phyloP scores from a whole-genome alignment of 495 filamentous ascomycete species.

The Emericellopsis terricola region DNA sequence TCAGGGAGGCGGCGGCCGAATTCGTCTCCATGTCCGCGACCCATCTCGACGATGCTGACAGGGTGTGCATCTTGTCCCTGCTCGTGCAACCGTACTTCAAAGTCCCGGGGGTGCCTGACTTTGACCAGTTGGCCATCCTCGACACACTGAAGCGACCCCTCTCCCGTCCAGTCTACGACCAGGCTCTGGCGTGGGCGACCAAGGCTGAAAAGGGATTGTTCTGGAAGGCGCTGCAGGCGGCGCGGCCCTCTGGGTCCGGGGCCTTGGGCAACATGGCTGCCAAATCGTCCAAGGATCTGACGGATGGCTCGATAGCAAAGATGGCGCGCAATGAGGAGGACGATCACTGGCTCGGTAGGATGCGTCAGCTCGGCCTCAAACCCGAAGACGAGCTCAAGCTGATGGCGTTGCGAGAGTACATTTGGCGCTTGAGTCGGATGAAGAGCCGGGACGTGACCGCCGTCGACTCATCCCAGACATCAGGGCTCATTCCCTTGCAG shows the following conservation, averaged over 20 bases:
- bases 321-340: conserved; percentile 78
- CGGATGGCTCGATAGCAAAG: conserved; percentile 19
- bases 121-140: conserved; percentile 57
- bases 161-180: conserved; percentile 62
- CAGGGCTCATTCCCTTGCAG: conserved; percentile 51
- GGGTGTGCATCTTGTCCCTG: conserved; percentile 63
- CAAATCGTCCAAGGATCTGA: conserved; percentile 11
- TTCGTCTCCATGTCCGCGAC: conserved; percentile 62
- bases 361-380: conserved; percentile 70
- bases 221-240: conserved; percentile 57
- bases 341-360: conserved; percentile 74
- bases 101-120: conserved; percentile 19
- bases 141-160: conserved; percentile 73
- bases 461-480: conserved; percentile 25
- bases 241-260: conserved; percentile 30
- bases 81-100: conserved; percentile 73
- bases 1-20: conserved; percentile 70
- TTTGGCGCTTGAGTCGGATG: conserved; percentile 66
- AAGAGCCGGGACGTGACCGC: conserved; percentile 35
- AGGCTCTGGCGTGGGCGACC: conserved; percentile 70
- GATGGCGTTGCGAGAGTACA: conserved; percentile 70
- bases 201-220: conserved; percentile 66
- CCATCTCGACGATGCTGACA: conserved; percentile 67
- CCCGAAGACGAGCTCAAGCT: conserved; percentile 83
- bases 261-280: conserved; percentile 19